A percentile compares a stretch with the other conserved stretches of the same genome.
Conservation (phyloP, 441 rosid species). For the Kokia cookei region DNA sequence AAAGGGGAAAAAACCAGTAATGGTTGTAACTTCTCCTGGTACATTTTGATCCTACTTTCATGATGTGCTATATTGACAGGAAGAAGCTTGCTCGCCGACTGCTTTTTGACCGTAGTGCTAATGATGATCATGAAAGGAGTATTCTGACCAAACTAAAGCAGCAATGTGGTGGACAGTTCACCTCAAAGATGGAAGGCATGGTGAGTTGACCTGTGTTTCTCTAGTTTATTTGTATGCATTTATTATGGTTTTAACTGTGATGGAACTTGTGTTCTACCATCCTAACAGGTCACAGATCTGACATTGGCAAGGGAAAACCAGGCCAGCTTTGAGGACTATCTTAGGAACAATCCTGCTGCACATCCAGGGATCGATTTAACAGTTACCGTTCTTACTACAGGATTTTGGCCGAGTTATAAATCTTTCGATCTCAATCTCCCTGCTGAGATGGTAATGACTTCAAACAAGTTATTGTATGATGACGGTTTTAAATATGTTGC, state of each 20-base stretch:
- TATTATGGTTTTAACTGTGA: background rate
- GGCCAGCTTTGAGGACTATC: slow-evolving; percentile 69
- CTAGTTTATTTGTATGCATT: background rate
- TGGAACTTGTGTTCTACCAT: background rate
- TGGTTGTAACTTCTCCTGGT: background rate
- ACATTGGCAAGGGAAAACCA: slow-evolving; percentile 93
- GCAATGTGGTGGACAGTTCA: slow-evolving; percentile 94
- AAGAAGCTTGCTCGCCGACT: slow-evolving; percentile 91
- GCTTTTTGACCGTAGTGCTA: slow-evolving; percentile 88
- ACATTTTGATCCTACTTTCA: background rate
- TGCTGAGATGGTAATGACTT: slow-evolving; percentile 67
- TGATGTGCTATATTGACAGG: slow-evolving; percentile 32
- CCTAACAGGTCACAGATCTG: slow-evolving; percentile 80
- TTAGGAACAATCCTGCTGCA: slow-evolving; percentile 44
- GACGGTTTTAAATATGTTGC: background rate
- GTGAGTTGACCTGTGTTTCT: slow-evolving; percentile 31
- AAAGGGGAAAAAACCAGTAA: background rate
- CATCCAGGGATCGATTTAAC: slow-evolving; percentile 85
- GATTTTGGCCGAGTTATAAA: slow-evolving; percentile 98
- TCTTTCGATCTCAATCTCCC: slow-evolving; percentile 90
- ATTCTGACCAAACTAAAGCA: slow-evolving; percentile 89
- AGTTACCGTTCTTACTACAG: slow-evolving; percentile 93
- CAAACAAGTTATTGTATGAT: background rate
- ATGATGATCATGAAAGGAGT: slow-evolving; percentile 90
- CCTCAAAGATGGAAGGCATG: slow-evolving; percentile 99